Conservation (phyloP, 169 alveolate genomes). For the Ichthyophthirius multifiliis region DNA sequence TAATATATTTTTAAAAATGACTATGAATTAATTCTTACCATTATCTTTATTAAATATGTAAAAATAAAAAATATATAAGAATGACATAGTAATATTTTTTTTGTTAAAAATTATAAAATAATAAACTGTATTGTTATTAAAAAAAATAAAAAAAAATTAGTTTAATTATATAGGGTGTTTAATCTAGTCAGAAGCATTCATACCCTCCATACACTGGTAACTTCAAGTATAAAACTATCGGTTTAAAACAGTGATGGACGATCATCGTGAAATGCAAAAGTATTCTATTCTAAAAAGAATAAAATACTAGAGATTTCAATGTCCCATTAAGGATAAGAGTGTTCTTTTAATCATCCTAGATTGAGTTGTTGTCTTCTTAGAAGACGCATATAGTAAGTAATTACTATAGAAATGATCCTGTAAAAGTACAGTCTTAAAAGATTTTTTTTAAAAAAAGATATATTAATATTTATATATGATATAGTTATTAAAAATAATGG, state of each 20-base stretch:
- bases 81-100: too few species aligned
- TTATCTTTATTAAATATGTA: too few species aligned
- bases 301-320: conserved; percentile 5
- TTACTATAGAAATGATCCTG: conserved; percentile 12
- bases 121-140: too few species aligned
- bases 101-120: too few species aligned
- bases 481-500: too few species aligned
- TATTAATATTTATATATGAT: too few species aligned
- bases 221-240: conserved; percentile 3
- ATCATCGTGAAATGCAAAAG: conserved; percentile 15
- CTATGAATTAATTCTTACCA: too few species aligned
- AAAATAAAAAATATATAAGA: too few species aligned
- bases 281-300: not conserved
- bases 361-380: conserved; percentile 13
- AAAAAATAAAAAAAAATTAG: too few species aligned
- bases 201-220: conserved; percentile 15
- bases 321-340: conserved; percentile 16
- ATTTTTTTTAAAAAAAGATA: not conserved
- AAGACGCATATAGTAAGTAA: conserved; percentile 6
- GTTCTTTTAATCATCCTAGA: conserved; percentile 13
- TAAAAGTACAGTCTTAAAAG: conserved; percentile 10
- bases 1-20: too few species aligned
- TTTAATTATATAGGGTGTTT: too few species aligned
- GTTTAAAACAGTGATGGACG: conserved; percentile 2
- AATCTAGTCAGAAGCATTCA: conserved; percentile 15